Conservation (phyloP, 176 grass and related monocot genomes). For the Tillandsia fasciculata region DNA sequence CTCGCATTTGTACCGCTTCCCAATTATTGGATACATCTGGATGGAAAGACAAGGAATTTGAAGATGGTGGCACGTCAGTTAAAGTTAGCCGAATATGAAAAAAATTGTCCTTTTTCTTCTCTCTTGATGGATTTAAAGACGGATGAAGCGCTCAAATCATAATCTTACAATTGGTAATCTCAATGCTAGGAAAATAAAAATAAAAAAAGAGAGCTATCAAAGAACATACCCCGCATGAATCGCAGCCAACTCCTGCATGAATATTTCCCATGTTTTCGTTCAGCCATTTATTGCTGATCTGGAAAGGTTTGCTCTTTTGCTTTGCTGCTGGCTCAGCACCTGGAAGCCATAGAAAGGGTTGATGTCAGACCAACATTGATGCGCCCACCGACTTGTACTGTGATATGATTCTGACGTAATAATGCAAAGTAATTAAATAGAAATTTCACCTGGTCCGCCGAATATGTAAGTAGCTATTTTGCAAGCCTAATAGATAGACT, state of each 20-base stretch:
- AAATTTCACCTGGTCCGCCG: neutral
- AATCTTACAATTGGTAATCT: constrained; percentile 7
- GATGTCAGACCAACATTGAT: neutral
- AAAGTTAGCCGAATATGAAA: too few relatives aligned
- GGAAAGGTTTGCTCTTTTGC: neutral
- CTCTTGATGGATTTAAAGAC: too few relatives aligned
- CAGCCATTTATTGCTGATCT: neutral
- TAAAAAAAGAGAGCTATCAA: neutral
- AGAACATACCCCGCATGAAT: constrained; percentile 82
- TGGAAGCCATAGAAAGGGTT: constrained; percentile 3
- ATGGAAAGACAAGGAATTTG: neutral
- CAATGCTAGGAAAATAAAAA: neutral
- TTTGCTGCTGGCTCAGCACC: constrained; percentile 31
- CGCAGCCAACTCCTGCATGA: constrained; percentile 71
- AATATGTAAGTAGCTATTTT: neutral
- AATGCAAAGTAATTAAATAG: neutral
- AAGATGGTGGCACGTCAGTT: too few relatives aligned
- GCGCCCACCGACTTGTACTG: neutral
- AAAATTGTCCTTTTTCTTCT: too few relatives aligned
- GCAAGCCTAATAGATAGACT: neutral
- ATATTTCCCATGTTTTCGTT: constrained; percentile 22
- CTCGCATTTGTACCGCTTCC: constrained; percentile 69
- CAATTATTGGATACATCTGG: constrained; percentile 66
- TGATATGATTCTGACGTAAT: neutral
- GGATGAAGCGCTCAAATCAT: neutral